A percentile compares a stretch with the other conserved stretches of the same genome.
phyloP scores from a whole-genome alignment of 768 basidiomycete genomes.

The Tylopilus felleus region DNA sequence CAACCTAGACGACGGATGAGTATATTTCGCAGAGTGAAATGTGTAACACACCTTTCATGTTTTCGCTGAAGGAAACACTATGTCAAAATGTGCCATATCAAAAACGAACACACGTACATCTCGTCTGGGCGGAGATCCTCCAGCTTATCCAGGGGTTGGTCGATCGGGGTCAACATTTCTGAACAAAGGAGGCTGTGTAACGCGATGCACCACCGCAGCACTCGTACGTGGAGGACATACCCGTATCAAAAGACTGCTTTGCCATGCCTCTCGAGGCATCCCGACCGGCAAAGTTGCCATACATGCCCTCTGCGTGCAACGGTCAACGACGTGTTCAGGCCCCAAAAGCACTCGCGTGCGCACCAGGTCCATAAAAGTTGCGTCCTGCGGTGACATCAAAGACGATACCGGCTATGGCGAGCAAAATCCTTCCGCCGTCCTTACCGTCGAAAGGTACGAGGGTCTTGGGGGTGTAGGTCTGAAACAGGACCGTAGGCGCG shows the following conservation, averaged over 20 bases:
- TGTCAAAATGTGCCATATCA: background rate
- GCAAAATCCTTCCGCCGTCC: constrained; percentile 68
- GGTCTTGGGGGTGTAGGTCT: constrained; percentile 76
- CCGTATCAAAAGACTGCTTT: constrained; percentile 92
- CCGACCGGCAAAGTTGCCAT: constrained; percentile 95
- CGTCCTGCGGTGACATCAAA: constrained; percentile 91
- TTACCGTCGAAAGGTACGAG: constrained; percentile 63
- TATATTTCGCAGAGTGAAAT: background rate
- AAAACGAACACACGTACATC: constrained; percentile 52
- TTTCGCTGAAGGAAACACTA: constrained; percentile 54
- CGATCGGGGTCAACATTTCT: constrained; percentile 91
- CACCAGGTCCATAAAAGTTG: constrained; percentile 94
- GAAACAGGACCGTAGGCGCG: constrained; percentile 72
- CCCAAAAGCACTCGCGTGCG: constrained; percentile 23
- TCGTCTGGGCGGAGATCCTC: constrained; percentile 76
- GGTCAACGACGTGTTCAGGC: background rate
- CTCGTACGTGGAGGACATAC: constrained; percentile 41
- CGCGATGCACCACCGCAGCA: background rate
- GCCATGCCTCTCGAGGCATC: constrained; percentile 98
- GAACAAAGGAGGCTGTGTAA: background rate
- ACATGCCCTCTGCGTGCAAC: constrained; percentile 73
- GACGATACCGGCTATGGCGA: constrained; percentile 83
- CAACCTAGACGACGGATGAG: constrained; percentile 52
- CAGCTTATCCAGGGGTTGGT: constrained; percentile 82
- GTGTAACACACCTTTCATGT: constrained; percentile 69